Conservation (phyloP, 805 yeast genomes). For the Ogataea ramenticola region DNA sequence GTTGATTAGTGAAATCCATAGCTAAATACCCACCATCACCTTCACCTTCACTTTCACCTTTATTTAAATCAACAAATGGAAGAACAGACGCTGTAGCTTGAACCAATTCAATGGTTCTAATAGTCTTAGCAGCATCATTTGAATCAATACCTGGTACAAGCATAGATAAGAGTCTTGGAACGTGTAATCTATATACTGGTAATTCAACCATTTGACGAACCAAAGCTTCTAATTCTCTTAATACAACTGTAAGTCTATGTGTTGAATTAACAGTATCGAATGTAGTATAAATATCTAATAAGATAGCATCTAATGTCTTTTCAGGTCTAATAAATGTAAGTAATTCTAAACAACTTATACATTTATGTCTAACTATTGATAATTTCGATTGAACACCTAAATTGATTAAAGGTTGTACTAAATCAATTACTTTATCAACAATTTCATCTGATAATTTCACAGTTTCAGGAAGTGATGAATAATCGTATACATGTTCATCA, state of each 20-base stretch:
- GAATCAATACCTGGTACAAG: conserved; percentile 79
- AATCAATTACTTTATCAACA: conserved; percentile 17
- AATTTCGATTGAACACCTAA: conserved; percentile 78
- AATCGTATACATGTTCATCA: conserved; percentile 13
- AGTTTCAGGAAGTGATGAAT: conserved; percentile 15
- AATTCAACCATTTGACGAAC: conserved; percentile 59
- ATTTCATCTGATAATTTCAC: conserved; percentile 18
- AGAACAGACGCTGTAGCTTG: conserved; percentile 63
- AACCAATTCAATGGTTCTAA: conserved; percentile 59
- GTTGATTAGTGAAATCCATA: conserved; percentile 56
- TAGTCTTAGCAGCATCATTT: conserved; percentile 73
- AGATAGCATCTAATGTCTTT: conserved; percentile 41
- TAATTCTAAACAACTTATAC: conserved; percentile 50
- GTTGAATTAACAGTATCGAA: conserved; percentile 62
- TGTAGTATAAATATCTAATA: conserved; percentile 73
- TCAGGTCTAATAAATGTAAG: conserved; percentile 58
- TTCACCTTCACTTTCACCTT: no score
- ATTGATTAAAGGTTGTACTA: conserved; percentile 48
- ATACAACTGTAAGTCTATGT: conserved; percentile 70
- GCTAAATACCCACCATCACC: conserved; percentile 35
- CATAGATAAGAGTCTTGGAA: conserved; percentile 65
- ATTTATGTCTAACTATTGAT: conserved; percentile 44
- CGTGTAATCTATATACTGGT: conserved; percentile 66
- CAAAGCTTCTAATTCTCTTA: conserved; percentile 58
- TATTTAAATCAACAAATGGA: conserved; percentile 59